Percentiles rank a stretch among this genome's conserved stretches.
These are phyloP conservation scores for Akanthomyces lecanii DNA, from an alignment of 2,329 filamentous ascomycete genomes.

Conservation along the genomic window DNA sequence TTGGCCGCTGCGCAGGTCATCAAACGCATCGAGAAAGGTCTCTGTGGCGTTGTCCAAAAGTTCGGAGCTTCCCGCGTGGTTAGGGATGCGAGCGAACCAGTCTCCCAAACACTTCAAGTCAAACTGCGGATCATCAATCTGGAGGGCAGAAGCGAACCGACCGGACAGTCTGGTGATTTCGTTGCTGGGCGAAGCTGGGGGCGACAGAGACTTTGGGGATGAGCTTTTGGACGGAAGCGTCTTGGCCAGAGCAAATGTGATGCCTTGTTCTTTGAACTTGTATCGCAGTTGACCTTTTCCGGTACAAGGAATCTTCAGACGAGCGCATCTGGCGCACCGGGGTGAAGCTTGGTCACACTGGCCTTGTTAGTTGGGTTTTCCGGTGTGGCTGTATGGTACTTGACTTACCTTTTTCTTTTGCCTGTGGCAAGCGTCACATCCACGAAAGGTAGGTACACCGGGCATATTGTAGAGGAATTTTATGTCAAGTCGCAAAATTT, in stretches of 20 bases:
- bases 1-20: conserved; percentile 24
- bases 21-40: conserved; percentile 27
- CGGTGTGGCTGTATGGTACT: neutral
- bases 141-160: conserved; percentile 30
- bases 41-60: conserved; percentile 40
- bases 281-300: conserved; percentile 44
- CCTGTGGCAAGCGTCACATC: conserved; percentile 47
- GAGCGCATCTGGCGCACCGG: conserved; percentile 42
- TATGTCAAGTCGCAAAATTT: neutral
- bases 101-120: conserved; percentile 44
- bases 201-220: conserved; percentile 3
- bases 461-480: conserved; percentile 35
- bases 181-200: conserved; percentile 28
- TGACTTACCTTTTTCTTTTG: conserved; percentile 49
- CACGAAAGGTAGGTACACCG: conserved; percentile 47
- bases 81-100: conserved; percentile 43
- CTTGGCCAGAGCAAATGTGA: neutral
- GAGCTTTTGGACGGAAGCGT: neutral
- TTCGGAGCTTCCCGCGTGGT: conserved; percentile 40
- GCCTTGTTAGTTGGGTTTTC: neutral
- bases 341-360: conserved; percentile 45
- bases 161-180: conserved; percentile 24
- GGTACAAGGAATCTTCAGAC: conserved; percentile 40
- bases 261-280: conserved; percentile 43
- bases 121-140: conserved; percentile 41